Evolutionary conservation across 2,329 filamentous ascomycete genomes (phyloP), one percentile per base, ranked within the genome.

Genomic region (Penicillium sp.): DNA sequence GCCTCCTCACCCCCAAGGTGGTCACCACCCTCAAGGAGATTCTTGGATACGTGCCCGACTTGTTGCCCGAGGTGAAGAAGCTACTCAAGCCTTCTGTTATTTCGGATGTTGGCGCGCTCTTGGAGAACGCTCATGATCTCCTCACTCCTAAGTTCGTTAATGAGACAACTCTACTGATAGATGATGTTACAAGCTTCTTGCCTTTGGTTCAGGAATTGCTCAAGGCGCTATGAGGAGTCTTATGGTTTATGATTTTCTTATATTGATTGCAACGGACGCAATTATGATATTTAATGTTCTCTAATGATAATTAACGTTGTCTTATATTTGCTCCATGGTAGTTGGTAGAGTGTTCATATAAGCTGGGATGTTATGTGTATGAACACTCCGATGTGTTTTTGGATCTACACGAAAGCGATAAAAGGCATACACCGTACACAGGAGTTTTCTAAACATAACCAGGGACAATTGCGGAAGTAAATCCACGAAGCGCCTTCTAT

Each of bases 141-240:
- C 57, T 73, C 38, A 68, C 67, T 9, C 49, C 62, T 1, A 62
- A 63, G 38, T 68, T 73, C 42, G 68, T 70, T 2, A 70, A 71
- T 21, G 59, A 71, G 55, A 66, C 64, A 1, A 49, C 55, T 0
- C 35, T 55, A 15, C 54, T 65, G 42, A 66, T 66, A n/a, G 53
- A 52, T 31, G 64, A 66, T 44, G 63, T 66, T 27, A 61, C 63
- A 13, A 43, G 55, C 25, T 58, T 65, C 38, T 48, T 66, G 47
- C 64, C 64, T 15, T 51, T 66, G 33, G 25, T 66, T 33, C 61
- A 66, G 51, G 61, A 55, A 6, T 49, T 66, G 21, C 49, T 66
- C 33, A 65, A 66, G 36, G 60, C 59, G 44, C 49, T 66, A 52
- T 66, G 56, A 62, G 25, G 8, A 17, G 33, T n/a, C 38, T 45